A percentile compares a stretch with the other conserved stretches of the same genome.
Conservation (phyloP, 345 rosid genomes). For the Eutrema heterophyllum region DNA sequence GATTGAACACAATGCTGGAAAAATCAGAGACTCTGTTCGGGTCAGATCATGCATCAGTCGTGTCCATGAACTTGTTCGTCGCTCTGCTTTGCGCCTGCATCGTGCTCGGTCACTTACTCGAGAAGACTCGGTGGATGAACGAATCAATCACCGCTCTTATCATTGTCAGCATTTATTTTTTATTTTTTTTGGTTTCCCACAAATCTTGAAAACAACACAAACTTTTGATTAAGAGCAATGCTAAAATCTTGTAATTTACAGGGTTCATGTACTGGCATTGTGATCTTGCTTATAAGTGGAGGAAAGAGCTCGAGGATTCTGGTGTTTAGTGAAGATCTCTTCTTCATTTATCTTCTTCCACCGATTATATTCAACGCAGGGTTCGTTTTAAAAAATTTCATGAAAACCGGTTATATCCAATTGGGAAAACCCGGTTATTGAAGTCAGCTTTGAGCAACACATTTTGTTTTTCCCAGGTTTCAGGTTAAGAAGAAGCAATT, state of each 20-base stretch:
- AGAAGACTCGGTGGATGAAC: constrained; percentile 82
- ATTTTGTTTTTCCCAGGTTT: constrained; percentile 44
- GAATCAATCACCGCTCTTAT: constrained; percentile 93
- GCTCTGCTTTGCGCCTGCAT: constrained; percentile 84
- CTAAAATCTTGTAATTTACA: constrained; percentile 21
- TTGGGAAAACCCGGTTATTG: neutral
- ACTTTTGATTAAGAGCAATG: neutral
- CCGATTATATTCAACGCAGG: constrained; percentile 98
- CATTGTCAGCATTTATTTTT: constrained; percentile 60
- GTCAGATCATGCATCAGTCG: constrained; percentile 76
- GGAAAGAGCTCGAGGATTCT: constrained; percentile 81
- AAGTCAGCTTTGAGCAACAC: neutral
- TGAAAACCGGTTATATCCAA: neutral
- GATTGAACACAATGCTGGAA: constrained; percentile 31
- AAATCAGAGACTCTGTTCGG: constrained; percentile 27
- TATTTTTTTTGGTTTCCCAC: neutral
- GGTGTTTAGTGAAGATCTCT: constrained; percentile 93
- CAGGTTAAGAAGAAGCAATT: constrained; percentile 99
- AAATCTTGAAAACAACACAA: neutral
- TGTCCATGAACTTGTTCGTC: constrained; percentile 83
- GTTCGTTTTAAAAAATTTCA: constrained; percentile 31
- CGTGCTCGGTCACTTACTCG: constrained; percentile 80
- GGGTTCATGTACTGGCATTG: constrained; percentile 88
- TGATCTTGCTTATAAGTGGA: constrained; percentile 69
- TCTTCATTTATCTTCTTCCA: constrained; percentile 97